Evolutionary conservation across 129 eudicot species (phyloP), one percentile per base, ranked within the genome.

Genomic region (Centaurea solstitialis): DNA sequence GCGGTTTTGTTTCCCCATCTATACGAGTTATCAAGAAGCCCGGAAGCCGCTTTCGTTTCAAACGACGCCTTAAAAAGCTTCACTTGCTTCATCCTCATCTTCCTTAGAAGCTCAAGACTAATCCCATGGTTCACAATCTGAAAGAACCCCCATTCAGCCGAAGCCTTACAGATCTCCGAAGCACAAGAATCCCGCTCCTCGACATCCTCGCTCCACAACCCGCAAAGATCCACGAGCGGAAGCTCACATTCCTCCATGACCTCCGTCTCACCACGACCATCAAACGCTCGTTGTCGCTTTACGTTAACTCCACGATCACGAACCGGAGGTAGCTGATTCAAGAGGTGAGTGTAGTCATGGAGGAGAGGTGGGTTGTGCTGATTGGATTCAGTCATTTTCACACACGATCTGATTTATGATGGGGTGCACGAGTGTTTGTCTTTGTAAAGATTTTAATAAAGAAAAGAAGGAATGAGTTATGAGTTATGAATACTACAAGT

Each of bases 61-160:
- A 91, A 91, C n/a, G 93, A 68, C 12, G 87, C 85, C 76, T 85
- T 82, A 68, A 91, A 91, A 68, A 91, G 50, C 82, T 85, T 68
- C 47, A 82, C 80, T 79, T 91, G 96, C 80, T 85, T 88, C 77
- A 41, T 73, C 62, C 96, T 91, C 96, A 91, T 88, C 43, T 66
- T 73, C 79, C 82, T 70, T 13, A 91, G 83, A 39, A 91, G 85
- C 0, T 83, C 78, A 10, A 81, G 83, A 68, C 83, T 73, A 5
- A 91, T 76, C 20, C 96, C 96, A 73, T 91, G 96, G 87, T 91
- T 89, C 9, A 91, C 85, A 75, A 90, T 81, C 30, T 88, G 95
- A 73, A 90, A 90, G 82, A 90, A 90, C 3, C 95, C 95, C 96
- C 93, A 91, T 75, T 91, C 91, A 4, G 93, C 71, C 15, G 96